Percentiles rank a stretch among this genome's conserved stretches.
Evolutionary conservation across 352 stramenopile species (phyloP).

Genomic region (Plasmopara viticola): DNA sequence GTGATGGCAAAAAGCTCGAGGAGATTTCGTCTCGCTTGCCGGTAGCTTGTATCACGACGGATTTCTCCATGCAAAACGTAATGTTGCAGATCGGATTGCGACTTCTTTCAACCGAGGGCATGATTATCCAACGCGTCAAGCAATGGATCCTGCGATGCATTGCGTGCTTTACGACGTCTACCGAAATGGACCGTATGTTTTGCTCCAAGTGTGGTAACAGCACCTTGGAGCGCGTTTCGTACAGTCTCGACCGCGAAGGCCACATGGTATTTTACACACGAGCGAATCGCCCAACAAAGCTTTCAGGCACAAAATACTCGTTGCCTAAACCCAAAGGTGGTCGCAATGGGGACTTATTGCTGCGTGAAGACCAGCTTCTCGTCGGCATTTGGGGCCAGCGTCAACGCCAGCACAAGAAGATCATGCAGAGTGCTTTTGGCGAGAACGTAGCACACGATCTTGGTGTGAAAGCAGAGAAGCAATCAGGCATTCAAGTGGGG

Average conservation of each 20-base stretch:
- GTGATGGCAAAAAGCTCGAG: slow-evolving; percentile 59
- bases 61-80: slow-evolving; percentile 89
- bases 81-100: slow-evolving; percentile 85
- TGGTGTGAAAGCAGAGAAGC: slow-evolving; percentile 88
- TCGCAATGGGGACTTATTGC: slow-evolving; percentile 91
- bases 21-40: slow-evolving; percentile 43
- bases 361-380: slow-evolving; percentile 96
- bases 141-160: slow-evolving; percentile 97
- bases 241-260: slow-evolving; percentile 90
- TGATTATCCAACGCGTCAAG: slow-evolving; percentile 85
- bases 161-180: slow-evolving; percentile 94
- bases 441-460: slow-evolving; percentile 92
- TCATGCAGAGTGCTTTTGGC: slow-evolving; percentile 92
- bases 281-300: slow-evolving; percentile 80
- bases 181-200: slow-evolving; percentile 92
- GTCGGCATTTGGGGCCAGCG: slow-evolving; percentile 94
- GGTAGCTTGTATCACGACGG: slow-evolving; percentile 81
- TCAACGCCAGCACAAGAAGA: slow-evolving; percentile 88
- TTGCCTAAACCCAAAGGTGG: slow-evolving; percentile 93
- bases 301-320: slow-evolving; percentile 96
- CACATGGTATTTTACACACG: slow-evolving; percentile 85
- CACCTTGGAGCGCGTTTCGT: slow-evolving; percentile 92
- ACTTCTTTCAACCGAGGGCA: slow-evolving; percentile 73
- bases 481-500: slow-evolving; percentile 87
- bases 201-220: slow-evolving; percentile 95